Evolutionary conservation across 129 eudicot genomes (phyloP).

Genomic region (Gnaphalium uliginosum): DNA sequence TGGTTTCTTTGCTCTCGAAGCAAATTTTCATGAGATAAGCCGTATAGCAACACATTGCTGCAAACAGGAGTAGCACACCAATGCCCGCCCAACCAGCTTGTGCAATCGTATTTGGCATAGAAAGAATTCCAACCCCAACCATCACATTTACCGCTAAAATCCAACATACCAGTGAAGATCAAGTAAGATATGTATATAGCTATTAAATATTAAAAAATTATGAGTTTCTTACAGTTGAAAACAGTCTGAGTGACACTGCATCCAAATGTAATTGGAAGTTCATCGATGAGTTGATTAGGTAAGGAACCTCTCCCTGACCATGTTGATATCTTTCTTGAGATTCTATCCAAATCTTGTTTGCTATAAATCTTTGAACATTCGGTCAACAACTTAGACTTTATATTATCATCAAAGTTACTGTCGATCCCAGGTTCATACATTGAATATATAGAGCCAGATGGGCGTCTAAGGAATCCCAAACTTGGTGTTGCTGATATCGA

Average conservation of each 20-base stretch:
- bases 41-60: conserved; percentile 71
- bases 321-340: conserved; percentile 45
- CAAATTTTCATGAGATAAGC: conserved; percentile 81
- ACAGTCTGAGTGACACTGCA: conserved; percentile 72
- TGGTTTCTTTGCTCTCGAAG: conserved; percentile 67
- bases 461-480: conserved; percentile 51
- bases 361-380: conserved; percentile 46
- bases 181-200: not conserved
- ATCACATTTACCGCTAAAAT: conserved; percentile 66
- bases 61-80: conserved; percentile 58
- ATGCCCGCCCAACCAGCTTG: conserved; percentile 82
- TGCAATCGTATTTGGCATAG: conserved; percentile 75
- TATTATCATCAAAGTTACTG: conserved; percentile 43
- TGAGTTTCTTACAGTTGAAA: conserved; percentile 59
- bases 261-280: conserved; percentile 62
- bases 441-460: conserved; percentile 46
- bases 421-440: conserved; percentile 33
- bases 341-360: conserved; percentile 44
- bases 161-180: conserved; percentile 22
- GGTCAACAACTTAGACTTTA: conserved; percentile 47
- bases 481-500: conserved; percentile 79
- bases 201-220: not conserved
- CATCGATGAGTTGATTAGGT: conserved; percentile 51
- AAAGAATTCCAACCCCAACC: conserved; percentile 89
- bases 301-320: conserved; percentile 46